Evolutionary conservation across 495 filamentous ascomycete species (phyloP).

Genomic region (Penicillium simplicissimum): DNA sequence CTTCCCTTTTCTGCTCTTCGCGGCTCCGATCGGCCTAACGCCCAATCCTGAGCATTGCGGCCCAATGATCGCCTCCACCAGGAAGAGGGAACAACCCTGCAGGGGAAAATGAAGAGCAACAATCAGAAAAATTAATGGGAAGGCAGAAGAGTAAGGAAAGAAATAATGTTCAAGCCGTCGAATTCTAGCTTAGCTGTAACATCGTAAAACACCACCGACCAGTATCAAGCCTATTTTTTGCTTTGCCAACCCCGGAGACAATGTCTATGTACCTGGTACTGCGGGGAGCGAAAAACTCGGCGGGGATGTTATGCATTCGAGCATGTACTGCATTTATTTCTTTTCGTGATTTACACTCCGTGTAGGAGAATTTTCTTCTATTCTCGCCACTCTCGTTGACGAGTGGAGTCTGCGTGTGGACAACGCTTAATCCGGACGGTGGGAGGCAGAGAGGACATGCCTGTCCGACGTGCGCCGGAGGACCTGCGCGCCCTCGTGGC

Average conservation of each 20-base stretch:
- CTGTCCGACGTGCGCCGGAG: conserved; percentile 2
- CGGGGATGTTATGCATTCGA: conserved; percentile 22
- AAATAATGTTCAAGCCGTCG: background rate
- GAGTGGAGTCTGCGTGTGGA: conserved; percentile 11
- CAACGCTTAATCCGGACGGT: conserved; percentile 7
- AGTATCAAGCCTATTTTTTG: background rate
- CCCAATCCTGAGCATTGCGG: conserved; percentile 27
- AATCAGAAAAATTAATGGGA: background rate
- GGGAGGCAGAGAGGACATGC: conserved; percentile 6
- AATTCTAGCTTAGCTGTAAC: background rate
- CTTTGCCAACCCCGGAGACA: background rate
- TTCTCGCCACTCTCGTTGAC: conserved; percentile 20
- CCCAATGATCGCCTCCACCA: conserved; percentile 30
- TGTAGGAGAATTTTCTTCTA: background rate
- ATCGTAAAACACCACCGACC: background rate
- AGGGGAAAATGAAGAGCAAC: background rate
- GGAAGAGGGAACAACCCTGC: conserved; percentile 3
- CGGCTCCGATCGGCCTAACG: conserved; percentile 6
- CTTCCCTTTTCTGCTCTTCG: conserved; percentile 6
- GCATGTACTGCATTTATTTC: background rate
- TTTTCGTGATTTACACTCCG: background rate
- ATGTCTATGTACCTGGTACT: conserved; percentile 18
- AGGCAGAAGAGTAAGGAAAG: background rate
- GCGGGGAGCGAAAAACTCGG: conserved; percentile 27
- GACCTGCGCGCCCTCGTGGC: conserved; percentile 21